Percentiles rank a stretch among this genome's conserved stretches.
These are phyloP conservation scores for Alternaria triticimaculans DNA, from an alignment of 2,329 filamentous ascomycete genomes.

Conservation along the genomic window DNA sequence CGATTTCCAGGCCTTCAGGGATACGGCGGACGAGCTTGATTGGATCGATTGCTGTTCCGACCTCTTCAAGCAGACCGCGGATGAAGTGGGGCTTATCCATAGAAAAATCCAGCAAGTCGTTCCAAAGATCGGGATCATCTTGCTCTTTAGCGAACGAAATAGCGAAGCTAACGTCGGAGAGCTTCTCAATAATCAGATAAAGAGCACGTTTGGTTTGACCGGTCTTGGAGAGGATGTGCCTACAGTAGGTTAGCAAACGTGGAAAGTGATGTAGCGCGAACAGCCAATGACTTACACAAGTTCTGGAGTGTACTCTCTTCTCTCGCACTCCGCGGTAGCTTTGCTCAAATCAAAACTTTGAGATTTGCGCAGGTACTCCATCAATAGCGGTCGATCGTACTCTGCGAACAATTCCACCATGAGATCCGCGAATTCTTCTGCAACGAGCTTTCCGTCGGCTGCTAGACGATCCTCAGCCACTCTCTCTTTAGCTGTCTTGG, in stretches of 20 bases:
- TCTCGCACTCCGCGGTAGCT: conserved; percentile 80
- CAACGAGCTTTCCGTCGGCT: conserved; percentile 69
- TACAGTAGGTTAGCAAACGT: conserved; percentile 28
- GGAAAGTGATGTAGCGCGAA: background rate
- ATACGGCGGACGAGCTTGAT: conserved; percentile 90
- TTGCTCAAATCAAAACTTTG: conserved; percentile 87
- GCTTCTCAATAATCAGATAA: conserved; percentile 90
- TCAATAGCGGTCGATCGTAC: conserved; percentile 79
- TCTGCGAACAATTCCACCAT: conserved; percentile 85
- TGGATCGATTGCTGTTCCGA: conserved; percentile 91
- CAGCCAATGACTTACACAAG: conserved; percentile 66
- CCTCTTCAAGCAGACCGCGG: conserved; percentile 86
- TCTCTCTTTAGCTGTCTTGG: conserved; percentile 48
- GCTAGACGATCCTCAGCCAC: conserved; percentile 53
- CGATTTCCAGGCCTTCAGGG: conserved; percentile 89
- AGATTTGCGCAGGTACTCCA: conserved; percentile 85
- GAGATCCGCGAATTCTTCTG: conserved; percentile 86
- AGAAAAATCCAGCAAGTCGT: conserved; percentile 90
- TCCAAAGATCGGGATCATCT: conserved; percentile 90
- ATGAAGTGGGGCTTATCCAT: conserved; percentile 99
- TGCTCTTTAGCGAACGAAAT: conserved; percentile 95
- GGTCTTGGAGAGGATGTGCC: conserved; percentile 89
- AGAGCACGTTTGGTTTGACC: conserved; percentile 91
- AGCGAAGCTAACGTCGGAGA: conserved; percentile 88
- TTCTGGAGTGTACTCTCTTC: conserved; percentile 81